Evolutionary conservation across 2,329 filamentous ascomycete species (phyloP), one percentile per base, ranked within the genome.

Genomic region (Trichoderma sp.): DNA sequence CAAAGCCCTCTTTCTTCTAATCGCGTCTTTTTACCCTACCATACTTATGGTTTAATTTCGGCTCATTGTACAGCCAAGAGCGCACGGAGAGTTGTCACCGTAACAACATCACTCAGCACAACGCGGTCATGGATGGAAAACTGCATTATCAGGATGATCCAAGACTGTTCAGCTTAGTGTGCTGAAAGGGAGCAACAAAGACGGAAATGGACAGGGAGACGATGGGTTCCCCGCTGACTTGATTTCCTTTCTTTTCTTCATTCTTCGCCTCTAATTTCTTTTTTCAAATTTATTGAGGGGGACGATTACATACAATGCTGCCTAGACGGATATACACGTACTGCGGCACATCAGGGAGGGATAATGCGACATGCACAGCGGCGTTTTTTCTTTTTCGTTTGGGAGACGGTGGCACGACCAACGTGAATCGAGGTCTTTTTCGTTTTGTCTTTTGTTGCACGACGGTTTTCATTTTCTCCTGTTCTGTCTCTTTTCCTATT

Each of bases 1-100:
- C 87, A 1, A 91, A 90, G 79, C 88, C 88, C 0, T 86, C 84
- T 0, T 91, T 91, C 76, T 90, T 89, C 74, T 89, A 78, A 76
- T 1, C 11, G 47, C 30, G 23, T 53, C 28, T 63, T 28, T 11
- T 28, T 47, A n/a, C 20, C 26, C 43, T 20, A n/a, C 20, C n/a
- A 12, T 23, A 13, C 11, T 23, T 6, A 13, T 23, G 47, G 47
- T 53, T 50, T 3, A 23, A 23, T 1, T 53, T 53, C 0, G 47
- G 43, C 43, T 17, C 11, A 23, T 23, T 23, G 47, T 6, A 23
- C 47, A 53, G 11, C 47, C 47, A 23, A 50, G 43, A 50, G 2
- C 43, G n/a, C 43, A 6, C n/a, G n/a, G 26, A 17, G 23, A n/a
- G 26, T 23, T 26, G 20, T 26, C 15, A 20, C n/a, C 43, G 8